Base-by-base conservation (phyloP, 768 basidiomycete genomes). In the Imleria badia region DNA sequence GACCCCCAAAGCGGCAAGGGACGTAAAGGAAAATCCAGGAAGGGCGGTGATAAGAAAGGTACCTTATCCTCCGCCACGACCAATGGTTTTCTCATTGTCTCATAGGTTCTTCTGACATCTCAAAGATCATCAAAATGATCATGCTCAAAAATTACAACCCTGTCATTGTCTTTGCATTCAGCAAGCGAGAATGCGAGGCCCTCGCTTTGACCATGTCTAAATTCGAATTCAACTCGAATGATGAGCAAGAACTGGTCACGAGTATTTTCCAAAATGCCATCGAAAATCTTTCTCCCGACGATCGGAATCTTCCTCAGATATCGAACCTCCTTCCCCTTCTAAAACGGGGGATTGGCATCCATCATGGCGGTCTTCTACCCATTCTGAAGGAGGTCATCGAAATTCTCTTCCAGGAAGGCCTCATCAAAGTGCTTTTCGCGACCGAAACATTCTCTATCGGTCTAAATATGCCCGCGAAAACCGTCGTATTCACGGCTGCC, bases 371-470 rank as follows among this genome's bases (percentile, higher is more conserved):
- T 40, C 83, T 99, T 36, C 81, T 99, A 17, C 97, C 97, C 1
- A 97, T 98, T 59, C 80, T 99, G 40, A 99, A 99, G 69, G 97
- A 99, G 69, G 94, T 98, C 45, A 98, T 99, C 71, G 97, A 99
- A 71, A 97, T 99, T 53, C 81, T 99, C 40, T 99, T 99, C 77
- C 95, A 98, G 69, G 95, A 98, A 66, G 95, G 96, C 11, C 79
- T 98, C 42, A 94, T 98, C 76, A 99, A 99, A 70, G 94, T 94
- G 31, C 82, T 99, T 38, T 99, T 98, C 65, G 97, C 97, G 8
- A 99, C 97, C 0, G 97, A 99, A 74, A 99, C 97, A 0, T 98
- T 98, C 74, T 96, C 95, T 15, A 97, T 97, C 54, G 94, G 92
- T 35, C 78, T 99, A 41, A 99, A 99, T 73, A 99, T 99, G 97